These are phyloP conservation scores for Gossypium davidsonii DNA, from an alignment of 441 rosid species.

Conservation along the genomic window DNA sequence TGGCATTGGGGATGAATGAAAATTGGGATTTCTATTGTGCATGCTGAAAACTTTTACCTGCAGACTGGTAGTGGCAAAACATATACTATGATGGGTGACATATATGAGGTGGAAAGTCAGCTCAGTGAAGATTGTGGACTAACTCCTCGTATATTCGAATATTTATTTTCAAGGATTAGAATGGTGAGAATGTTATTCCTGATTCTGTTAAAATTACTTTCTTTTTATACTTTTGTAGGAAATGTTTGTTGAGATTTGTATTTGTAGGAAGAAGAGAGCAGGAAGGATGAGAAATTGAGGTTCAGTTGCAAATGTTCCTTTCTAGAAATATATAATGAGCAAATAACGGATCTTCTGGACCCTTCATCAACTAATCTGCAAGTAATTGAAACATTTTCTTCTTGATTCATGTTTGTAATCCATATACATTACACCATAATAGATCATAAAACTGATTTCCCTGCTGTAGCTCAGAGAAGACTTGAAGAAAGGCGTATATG, in stretches of 20 bases:
- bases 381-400: slow-evolving; percentile 33
- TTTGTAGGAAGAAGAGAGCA: slow-evolving; percentile 74
- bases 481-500: slow-evolving; percentile 75
- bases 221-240: background rate
- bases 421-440: background rate
- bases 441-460: slow-evolving; percentile 23
- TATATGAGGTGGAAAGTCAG: slow-evolving; percentile 47
- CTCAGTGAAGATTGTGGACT: slow-evolving; percentile 70
- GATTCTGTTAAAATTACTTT: background rate
- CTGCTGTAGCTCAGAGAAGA: slow-evolving; percentile 88
- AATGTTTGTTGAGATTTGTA: slow-evolving; percentile 11
- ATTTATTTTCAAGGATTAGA: slow-evolving; percentile 69
- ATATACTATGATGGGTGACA: slow-evolving; percentile 92
- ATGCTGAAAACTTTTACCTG: slow-evolving; percentile 18
- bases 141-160: slow-evolving; percentile 81
- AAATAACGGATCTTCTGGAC: slow-evolving; percentile 81
- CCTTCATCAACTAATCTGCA: slow-evolving; percentile 88
- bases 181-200: slow-evolving; percentile 31
- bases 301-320: slow-evolving; percentile 93
- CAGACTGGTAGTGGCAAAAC: slow-evolving; percentile 99
- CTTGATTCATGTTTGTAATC: slow-evolving; percentile 13
- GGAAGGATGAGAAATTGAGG: slow-evolving; percentile 63
- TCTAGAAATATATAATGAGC: slow-evolving; percentile 93
- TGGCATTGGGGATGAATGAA: background rate
- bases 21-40: background rate